Conservation (phyloP, 108 stramenopile genomes). For the Chaetoceros muelleri region DNA sequence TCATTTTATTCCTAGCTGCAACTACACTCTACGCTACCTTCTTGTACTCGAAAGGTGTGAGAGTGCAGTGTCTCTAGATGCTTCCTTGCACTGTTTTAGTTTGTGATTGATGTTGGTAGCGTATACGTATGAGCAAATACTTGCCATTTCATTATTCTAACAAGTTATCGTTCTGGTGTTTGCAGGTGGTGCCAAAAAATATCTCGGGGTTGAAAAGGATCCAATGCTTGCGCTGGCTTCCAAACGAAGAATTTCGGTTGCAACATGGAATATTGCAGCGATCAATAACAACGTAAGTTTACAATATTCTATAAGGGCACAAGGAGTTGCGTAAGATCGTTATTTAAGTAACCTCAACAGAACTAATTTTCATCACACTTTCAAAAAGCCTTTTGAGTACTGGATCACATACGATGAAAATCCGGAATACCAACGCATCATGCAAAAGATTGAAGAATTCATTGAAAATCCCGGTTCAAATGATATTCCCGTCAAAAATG, state of each 20-base stretch:
- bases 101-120: background rate
- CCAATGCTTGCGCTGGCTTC: slow-evolving; percentile 19
- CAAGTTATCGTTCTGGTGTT: no score
- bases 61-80: background rate
- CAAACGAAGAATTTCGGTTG: slow-evolving; percentile 21
- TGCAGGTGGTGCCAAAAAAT: slow-evolving; percentile 27
- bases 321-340: no score
- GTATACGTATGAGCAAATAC: background rate
- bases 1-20: slow-evolving; percentile 1
- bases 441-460: slow-evolving; percentile 76
- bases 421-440: slow-evolving; percentile 71
- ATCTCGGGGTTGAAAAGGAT: slow-evolving; percentile 8
- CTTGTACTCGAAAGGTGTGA: slow-evolving; percentile 2
- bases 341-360: no score
- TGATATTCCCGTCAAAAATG: slow-evolving; percentile 64
- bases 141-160: background rate
- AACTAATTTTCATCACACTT: background rate
- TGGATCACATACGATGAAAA: slow-evolving; percentile 84
- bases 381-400: slow-evolving; percentile 59
- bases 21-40: background rate
- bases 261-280: slow-evolving; percentile 91
- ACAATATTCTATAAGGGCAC: no score
- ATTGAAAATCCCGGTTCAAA: slow-evolving; percentile 69
- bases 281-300: slow-evolving; percentile 70
- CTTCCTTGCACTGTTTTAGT: background rate